These are phyloP conservation scores for Geum urbanum DNA, from an alignment of 306 rosid genomes.

Conservation along the genomic window DNA sequence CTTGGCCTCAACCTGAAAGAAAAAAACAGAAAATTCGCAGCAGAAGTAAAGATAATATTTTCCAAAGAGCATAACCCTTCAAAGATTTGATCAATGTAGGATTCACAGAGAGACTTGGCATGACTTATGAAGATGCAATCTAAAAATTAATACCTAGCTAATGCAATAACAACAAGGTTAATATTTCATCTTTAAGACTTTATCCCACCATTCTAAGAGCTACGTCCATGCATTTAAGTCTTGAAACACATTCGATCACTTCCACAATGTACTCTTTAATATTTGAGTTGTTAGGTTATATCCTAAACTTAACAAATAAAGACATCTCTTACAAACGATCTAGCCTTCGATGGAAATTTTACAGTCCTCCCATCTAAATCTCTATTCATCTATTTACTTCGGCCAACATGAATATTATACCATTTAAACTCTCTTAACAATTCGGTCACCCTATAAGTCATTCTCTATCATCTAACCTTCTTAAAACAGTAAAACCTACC, in stretches of 20 bases:
- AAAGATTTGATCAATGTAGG: background rate
- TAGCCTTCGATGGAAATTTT: background rate
- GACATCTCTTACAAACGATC: background rate
- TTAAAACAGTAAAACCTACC: background rate
- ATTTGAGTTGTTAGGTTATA: background rate
- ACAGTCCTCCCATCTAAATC: background rate
- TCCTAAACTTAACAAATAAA: background rate
- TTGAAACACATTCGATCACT: background rate
- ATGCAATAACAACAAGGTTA: background rate
- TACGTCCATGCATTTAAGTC: background rate
- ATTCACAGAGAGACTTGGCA: background rate
- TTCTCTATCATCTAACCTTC: background rate
- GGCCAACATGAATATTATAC: no score
- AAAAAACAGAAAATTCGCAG: conserved; percentile 14
- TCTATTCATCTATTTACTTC: background rate
- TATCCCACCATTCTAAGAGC: background rate
- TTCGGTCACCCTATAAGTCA: no score
- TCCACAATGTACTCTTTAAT: background rate
- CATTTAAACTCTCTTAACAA: background rate
- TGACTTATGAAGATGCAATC: background rate
- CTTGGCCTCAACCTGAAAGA: conserved; percentile 91
- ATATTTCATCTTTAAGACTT: background rate
- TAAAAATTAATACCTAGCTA: background rate
- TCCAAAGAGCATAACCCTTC: background rate
- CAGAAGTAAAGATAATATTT: background rate